Conservation (phyloP, 1,284 basidiomycete genomes). For the Malassezia equina region DNA sequence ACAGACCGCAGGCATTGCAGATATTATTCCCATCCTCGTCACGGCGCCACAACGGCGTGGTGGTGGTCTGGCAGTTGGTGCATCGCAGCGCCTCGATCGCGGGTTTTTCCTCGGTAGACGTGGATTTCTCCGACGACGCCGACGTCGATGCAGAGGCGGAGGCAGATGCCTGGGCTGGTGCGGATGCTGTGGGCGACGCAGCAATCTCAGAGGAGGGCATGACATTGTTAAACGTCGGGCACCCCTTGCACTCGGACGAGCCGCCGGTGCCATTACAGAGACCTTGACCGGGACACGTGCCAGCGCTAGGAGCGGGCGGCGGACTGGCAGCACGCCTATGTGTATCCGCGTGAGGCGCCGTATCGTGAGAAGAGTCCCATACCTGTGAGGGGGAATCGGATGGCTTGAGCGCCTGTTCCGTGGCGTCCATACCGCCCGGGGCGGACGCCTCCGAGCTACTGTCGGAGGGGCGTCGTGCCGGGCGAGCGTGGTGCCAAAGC, state of each 20-base stretch:
- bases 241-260: conserved; percentile 35
- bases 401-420: not conserved
- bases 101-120: conserved; percentile 1
- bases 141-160: not conserved
- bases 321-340: not conserved
- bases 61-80: conserved; percentile 78
- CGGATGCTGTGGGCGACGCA: not conserved
- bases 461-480: not conserved
- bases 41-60: conserved; percentile 80
- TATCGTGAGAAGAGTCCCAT: not conserved
- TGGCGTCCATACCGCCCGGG: not conserved
- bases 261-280: conserved; percentile 44
- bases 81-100: conserved; percentile 51
- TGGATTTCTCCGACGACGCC: not conserved
- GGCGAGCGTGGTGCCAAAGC: not conserved
- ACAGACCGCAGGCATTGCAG: conserved; percentile 77
- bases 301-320: conserved; percentile 7
- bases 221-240: conserved; percentile 42
- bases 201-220: not conserved
- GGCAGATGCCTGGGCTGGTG: not conserved
- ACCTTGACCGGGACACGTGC: conserved; percentile 40
- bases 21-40: conserved; percentile 83
- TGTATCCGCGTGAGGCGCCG: not conserved
- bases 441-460: not conserved
- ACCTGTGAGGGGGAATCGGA: not conserved